Conservation (phyloP, 2,329 filamentous ascomycete species). For the Aspergillus costaricaensis region DNA sequence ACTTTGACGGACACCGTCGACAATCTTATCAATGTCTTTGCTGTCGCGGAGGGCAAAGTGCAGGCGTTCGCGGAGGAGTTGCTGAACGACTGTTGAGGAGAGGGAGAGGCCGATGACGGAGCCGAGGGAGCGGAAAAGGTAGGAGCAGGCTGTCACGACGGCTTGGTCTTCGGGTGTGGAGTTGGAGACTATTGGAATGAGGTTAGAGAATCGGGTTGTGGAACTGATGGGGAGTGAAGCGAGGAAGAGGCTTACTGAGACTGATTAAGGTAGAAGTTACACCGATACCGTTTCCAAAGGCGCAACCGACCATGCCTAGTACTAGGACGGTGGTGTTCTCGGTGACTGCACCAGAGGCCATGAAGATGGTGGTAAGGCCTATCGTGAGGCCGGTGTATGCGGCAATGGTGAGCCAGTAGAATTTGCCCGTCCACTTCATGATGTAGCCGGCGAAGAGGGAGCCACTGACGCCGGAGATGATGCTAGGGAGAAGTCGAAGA, state of each 20-base stretch:
- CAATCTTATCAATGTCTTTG: conserved; percentile 64
- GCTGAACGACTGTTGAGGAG: conserved; percentile 70
- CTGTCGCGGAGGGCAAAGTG: conserved; percentile 56
- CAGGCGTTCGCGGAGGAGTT: conserved; percentile 62
- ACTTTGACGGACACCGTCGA: conserved; percentile 68
- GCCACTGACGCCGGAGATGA: conserved; percentile 62
- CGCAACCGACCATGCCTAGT: conserved; percentile 57
- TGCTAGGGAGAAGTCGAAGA: conserved; percentile 66
- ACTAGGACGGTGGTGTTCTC: conserved; percentile 57
- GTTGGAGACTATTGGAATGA: conserved; percentile 61
- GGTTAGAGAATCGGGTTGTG: neutral
- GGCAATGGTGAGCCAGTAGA: conserved; percentile 67
- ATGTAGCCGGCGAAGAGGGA: conserved; percentile 65
- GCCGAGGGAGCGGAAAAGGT: conserved; percentile 75
- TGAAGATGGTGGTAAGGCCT: conserved; percentile 58
- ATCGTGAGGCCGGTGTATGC: conserved; percentile 57
- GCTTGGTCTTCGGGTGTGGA: conserved; percentile 68
- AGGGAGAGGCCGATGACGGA: conserved; percentile 68
- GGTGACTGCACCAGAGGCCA: conserved; percentile 58
- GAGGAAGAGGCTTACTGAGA: conserved; percentile 50
- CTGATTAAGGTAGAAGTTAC: conserved; percentile 72
- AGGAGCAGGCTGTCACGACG: conserved; percentile 75
- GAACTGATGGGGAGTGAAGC: neutral
- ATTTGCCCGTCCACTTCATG: conserved; percentile 71
- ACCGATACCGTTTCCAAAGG: conserved; percentile 60